Conservation (phyloP, 306 rosid species). For the Vigna unguiculata region DNA sequence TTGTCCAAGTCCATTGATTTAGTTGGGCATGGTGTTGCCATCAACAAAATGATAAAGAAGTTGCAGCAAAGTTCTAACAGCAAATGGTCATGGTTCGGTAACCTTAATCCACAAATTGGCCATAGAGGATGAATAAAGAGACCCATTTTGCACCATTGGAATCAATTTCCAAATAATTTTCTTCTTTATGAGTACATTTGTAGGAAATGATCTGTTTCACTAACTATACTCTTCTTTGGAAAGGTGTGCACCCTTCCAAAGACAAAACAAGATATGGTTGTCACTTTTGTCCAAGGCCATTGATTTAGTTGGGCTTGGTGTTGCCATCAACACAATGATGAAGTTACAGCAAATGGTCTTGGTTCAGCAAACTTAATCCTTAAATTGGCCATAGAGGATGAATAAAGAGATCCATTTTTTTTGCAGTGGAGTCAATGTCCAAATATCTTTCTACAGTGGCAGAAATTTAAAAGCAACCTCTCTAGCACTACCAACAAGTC, state of each 20-base stretch:
- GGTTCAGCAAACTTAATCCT: not conserved
- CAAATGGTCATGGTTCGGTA: not conserved
- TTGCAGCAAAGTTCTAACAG: not conserved
- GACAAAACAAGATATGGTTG: not conserved
- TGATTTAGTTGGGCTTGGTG: not conserved
- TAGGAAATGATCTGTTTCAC: not conserved
- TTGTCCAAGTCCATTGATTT: not conserved
- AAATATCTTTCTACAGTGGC: too few relatives aligned
- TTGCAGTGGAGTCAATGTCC: not conserved
- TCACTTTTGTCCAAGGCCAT: not conserved
- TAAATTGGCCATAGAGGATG: not conserved
- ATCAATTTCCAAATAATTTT: too few relatives aligned
- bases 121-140: not conserved
- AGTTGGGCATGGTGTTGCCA: not conserved
- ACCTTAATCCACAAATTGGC: not conserved
- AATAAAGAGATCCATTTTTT: not conserved
- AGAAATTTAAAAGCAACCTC: not conserved
- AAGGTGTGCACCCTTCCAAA: too few relatives aligned
- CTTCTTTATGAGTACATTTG: not conserved
- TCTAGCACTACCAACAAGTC: not conserved
- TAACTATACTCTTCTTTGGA: not conserved
- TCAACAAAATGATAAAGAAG: not conserved
- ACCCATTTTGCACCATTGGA: slow-evolving; percentile 7
- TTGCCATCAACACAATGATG: not conserved
- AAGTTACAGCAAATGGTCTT: not conserved